Evolutionary conservation across 345 rosid genomes (phyloP).

Genomic region (Ceriops decandra): DNA sequence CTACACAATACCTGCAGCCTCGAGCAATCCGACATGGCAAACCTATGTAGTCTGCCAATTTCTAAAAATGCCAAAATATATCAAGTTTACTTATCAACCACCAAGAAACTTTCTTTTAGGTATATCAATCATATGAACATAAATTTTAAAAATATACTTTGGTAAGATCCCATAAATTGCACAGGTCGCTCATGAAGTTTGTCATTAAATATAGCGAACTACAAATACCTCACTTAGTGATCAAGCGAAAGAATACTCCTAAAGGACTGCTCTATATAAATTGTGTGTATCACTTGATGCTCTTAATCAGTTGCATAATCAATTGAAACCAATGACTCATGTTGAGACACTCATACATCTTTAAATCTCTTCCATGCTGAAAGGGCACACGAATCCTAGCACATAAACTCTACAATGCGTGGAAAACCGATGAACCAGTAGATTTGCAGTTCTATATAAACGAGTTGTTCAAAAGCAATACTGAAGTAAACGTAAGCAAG

Average conservation of each 20-base stretch:
- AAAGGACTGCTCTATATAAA: slow-evolving; percentile 12
- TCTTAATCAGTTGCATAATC: slow-evolving; percentile 21
- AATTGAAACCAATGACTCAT: slow-evolving; percentile 14
- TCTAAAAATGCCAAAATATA: slow-evolving; percentile 47
- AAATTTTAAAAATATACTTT: too few species aligned
- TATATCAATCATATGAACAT: background rate
- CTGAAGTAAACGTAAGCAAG: background rate
- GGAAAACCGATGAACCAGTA: too few species aligned
- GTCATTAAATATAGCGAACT: slow-evolving; percentile 1
- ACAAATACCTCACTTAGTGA: slow-evolving; percentile 16
- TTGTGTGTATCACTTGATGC: slow-evolving; percentile 12
- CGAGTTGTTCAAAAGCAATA: background rate
- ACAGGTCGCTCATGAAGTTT: background rate
- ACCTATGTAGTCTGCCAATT: slow-evolving; percentile 89
- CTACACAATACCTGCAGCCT: slow-evolving; percentile 84
- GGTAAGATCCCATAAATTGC: background rate
- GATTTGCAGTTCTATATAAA: too few species aligned
- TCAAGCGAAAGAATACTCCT: slow-evolving; percentile 7
- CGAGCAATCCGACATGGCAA: slow-evolving; percentile 97
- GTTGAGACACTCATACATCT: slow-evolving; percentile 18
- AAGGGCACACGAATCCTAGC: background rate
- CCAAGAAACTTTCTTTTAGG: background rate
- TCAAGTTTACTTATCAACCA: slow-evolving; percentile 8
- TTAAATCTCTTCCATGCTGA: background rate
- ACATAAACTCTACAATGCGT: background rate